These are phyloP conservation scores for Neospora caninum DNA, from an alignment of 169 alveolate genomes.

Conservation along the genomic window DNA sequence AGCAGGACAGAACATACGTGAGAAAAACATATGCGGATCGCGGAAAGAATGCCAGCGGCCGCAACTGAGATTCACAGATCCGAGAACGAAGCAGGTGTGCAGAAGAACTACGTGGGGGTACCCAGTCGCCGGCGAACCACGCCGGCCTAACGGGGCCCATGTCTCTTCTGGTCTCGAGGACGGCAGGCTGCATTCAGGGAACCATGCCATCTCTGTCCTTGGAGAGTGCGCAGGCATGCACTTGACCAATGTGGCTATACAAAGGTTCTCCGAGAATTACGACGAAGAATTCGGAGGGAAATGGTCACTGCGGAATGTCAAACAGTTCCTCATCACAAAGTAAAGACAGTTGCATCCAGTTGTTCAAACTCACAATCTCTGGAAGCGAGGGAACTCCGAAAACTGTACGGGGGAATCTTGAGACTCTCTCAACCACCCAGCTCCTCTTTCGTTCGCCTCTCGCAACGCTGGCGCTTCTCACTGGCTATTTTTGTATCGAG, in stretches of 20 bases:
- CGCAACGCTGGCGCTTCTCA: no score
- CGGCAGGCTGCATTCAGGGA: no score
- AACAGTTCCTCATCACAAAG: constrained; percentile 72
- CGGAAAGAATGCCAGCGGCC: no score
- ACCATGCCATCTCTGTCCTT: not conserved
- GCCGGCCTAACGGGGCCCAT: no score
- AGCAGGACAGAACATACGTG: no score
- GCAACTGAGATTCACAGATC: no score
- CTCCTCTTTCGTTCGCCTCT: not conserved
- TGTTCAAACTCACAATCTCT: not conserved
- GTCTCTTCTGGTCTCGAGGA: no score
- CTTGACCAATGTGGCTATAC: constrained; percentile 91
- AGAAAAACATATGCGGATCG: no score
- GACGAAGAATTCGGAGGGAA: constrained; percentile 90
- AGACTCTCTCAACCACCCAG: not conserved
- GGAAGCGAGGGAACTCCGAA: not conserved
- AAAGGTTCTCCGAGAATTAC: constrained; percentile 86
- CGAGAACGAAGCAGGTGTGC: no score
- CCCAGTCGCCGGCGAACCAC: no score
- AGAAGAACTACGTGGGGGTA: no score
- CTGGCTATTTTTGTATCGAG: no score
- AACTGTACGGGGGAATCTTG: not conserved
- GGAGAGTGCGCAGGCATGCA: constrained; percentile 78
- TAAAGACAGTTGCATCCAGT: not conserved
- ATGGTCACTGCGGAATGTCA: constrained; percentile 85